Conservation (phyloP, 2,329 filamentous ascomycete species). For the Fusarium piperis region DNA sequence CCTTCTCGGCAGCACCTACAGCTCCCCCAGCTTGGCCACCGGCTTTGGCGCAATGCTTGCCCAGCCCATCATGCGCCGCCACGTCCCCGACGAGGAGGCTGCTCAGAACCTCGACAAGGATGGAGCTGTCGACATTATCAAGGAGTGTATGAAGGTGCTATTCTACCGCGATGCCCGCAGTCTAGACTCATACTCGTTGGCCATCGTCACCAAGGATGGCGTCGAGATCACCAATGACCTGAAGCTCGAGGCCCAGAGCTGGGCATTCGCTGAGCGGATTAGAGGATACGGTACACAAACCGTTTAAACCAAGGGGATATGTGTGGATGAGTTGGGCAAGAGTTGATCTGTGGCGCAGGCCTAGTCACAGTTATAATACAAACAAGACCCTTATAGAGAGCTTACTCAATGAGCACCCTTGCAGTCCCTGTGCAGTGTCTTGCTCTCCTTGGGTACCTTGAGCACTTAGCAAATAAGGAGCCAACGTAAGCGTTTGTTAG, state of each 20-base stretch:
- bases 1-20: slow-evolving; percentile 91
- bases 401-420: background rate
- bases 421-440: background rate
- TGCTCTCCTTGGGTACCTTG: background rate
- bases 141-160: slow-evolving; percentile 97
- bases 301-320: slow-evolving; percentile 52
- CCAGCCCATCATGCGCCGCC: slow-evolving; percentile 86
- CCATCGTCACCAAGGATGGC: slow-evolving; percentile 88
- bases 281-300: slow-evolving; percentile 92
- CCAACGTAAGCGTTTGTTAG: background rate
- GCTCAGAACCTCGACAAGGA: slow-evolving; percentile 78
- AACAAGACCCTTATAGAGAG: background rate
- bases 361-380: slow-evolving; percentile 16
- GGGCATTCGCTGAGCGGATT: slow-evolving; percentile 96
- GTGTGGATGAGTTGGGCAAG: slow-evolving; percentile 1
- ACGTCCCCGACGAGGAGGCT: slow-evolving; percentile 85
- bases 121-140: slow-evolving; percentile 80
- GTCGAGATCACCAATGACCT: slow-evolving; percentile 85
- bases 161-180: slow-evolving; percentile 97
- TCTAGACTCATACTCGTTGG: slow-evolving; percentile 90
- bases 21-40: slow-evolving; percentile 86
- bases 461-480: no score
- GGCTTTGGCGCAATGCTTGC: slow-evolving; percentile 94
- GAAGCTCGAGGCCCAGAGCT: slow-evolving; percentile 94
- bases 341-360: slow-evolving; percentile 2